Evolutionary conservation across 495 filamentous ascomycete species (phyloP).

Genomic region (Penicillium maclennaniae): DNA sequence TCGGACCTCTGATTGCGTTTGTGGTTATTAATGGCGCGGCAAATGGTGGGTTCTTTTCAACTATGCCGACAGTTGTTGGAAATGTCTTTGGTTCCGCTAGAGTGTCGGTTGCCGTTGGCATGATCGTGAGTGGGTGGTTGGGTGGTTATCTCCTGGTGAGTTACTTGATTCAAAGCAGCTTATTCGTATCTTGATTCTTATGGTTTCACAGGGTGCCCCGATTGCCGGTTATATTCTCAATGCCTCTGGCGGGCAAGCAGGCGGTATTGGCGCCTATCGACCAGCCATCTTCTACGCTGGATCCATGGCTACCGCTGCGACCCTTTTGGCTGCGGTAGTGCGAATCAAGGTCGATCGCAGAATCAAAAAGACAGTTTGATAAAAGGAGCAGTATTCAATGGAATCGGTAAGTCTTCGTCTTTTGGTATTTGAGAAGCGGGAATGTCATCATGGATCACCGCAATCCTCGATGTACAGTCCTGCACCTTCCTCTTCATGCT

Average conservation of each 20-base stretch:
- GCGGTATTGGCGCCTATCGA: slow-evolving; percentile 47
- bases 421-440: not conserved
- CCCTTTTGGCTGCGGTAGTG: slow-evolving; percentile 19
- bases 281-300: slow-evolving; percentile 58
- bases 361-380: slow-evolving; percentile 23
- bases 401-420: not conserved
- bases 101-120: slow-evolving; percentile 56
- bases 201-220: slow-evolving; percentile 44
- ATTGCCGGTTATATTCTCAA: slow-evolving; percentile 57
- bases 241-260: slow-evolving; percentile 46
- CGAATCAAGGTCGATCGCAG: slow-evolving; percentile 25
- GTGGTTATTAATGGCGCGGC: slow-evolving; percentile 52
- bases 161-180: not conserved
- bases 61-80: slow-evolving; percentile 57
- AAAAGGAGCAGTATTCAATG: no score
- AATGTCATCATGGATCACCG: no score
- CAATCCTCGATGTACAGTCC: no score
- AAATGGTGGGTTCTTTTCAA: slow-evolving; percentile 57
- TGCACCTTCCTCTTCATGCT: no score
- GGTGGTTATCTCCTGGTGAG: slow-evolving; percentile 55
- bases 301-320: slow-evolving; percentile 29
- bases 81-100: slow-evolving; percentile 53
- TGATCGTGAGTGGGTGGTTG: slow-evolving; percentile 58
- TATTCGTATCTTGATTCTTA: not conserved
- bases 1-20: slow-evolving; percentile 50